phyloP scores from a whole-genome alignment of 345 rosid species.

The Arabis alpina region DNA sequence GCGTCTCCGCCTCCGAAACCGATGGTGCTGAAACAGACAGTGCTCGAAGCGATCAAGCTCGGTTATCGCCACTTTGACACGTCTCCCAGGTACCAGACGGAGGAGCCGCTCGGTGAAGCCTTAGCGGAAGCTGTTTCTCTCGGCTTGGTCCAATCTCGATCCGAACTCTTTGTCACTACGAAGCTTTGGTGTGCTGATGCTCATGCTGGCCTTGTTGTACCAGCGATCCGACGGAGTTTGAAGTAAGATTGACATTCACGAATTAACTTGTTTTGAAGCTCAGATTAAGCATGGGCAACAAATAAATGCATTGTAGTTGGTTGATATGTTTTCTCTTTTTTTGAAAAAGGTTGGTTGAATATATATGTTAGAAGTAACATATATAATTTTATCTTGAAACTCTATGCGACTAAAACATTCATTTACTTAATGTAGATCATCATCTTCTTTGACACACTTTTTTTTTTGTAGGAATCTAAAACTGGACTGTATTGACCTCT shows the following conservation, averaged over 20 bases:
- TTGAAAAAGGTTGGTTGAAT: not conserved
- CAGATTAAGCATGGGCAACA: too few relatives aligned
- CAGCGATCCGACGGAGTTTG: conserved; percentile 49
- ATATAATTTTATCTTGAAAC: not conserved
- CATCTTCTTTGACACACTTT: not conserved
- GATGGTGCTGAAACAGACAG: conserved; percentile 23
- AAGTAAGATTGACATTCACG: conserved; percentile 29
- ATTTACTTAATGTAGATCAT: not conserved
- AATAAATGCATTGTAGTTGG: too few relatives aligned
- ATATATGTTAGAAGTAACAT: not conserved
- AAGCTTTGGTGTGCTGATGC: conserved; percentile 63
- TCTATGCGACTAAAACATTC: not conserved
- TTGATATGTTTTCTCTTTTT: too few relatives aligned
- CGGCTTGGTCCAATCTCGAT: conserved; percentile 49
- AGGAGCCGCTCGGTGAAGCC: conserved; percentile 62
- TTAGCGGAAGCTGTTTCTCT: conserved; percentile 51
- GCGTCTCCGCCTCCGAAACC: conserved; percentile 39
- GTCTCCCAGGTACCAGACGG: conserved; percentile 54
- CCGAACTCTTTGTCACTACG: conserved; percentile 65
- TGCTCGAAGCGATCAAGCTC: conserved; percentile 49
- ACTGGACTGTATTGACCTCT: conserved; percentile 72
- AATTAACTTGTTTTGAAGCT: too few relatives aligned
- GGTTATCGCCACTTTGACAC: conserved; percentile 86
- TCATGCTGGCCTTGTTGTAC: conserved; percentile 56
- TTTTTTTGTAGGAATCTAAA: conserved; percentile 59